These are phyloP conservation scores for Neopestalotiopsis sp. DNA, from an alignment of 2,329 filamentous ascomycete genomes.

Conservation along the genomic window DNA sequence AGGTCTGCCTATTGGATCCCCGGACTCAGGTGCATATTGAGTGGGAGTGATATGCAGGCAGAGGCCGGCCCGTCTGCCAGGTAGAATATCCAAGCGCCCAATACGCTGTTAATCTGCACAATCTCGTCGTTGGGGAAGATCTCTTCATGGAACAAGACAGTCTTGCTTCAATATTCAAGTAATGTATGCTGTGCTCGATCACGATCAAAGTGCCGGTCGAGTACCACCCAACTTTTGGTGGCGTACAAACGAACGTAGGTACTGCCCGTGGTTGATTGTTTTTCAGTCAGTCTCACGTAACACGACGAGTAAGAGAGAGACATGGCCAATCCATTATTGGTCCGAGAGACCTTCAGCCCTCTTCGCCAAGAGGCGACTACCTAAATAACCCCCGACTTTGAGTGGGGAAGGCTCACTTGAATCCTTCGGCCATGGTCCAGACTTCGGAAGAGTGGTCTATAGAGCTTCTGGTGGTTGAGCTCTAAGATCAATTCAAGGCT, in stretches of 20 bases:
- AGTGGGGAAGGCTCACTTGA: not conserved
- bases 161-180: not conserved
- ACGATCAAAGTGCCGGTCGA: not conserved
- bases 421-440: not conserved
- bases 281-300: not conserved
- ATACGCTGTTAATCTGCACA: not conserved
- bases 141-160: not conserved
- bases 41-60: conserved; percentile 23
- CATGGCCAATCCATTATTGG: not conserved
- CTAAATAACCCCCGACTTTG: not conserved
- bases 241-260: not conserved
- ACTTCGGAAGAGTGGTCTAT: not conserved
- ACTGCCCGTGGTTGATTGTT: not conserved
- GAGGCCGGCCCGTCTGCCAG: conserved; percentile 22
- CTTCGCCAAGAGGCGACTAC: not conserved
- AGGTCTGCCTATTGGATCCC: conserved; percentile 26
- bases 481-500: not conserved
- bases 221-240: not conserved
- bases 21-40: conserved; percentile 24
- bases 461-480: not conserved
- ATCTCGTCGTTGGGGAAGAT: not conserved
- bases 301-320: not conserved
- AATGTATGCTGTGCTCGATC: not conserved
- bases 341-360: not conserved
- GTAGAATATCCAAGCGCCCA: conserved; percentile 18